Conservation (phyloP, 306 rosid genomes). For the Fragaria nilgerrensis region DNA sequence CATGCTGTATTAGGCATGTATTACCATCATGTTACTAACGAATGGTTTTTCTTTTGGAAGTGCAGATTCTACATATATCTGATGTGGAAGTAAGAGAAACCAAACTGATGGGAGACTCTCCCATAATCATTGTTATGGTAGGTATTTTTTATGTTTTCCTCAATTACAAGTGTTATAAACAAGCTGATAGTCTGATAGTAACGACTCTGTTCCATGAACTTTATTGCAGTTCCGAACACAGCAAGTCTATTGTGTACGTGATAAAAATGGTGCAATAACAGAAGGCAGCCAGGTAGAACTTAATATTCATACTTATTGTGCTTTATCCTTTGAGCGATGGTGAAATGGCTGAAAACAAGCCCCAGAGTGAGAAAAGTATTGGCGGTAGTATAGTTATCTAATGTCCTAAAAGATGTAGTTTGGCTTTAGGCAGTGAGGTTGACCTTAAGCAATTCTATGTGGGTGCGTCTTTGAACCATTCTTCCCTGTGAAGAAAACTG, state of each 20-base stretch:
- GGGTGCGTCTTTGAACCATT: not conserved
- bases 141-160: constrained; percentile 5
- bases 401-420: not conserved
- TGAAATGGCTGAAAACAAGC: not conserved
- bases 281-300: constrained; percentile 85
- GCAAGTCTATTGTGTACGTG: constrained; percentile 84
- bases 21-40: constrained; percentile 8
- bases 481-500: not conserved
- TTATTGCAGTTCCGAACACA: constrained; percentile 82
- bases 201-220: constrained; percentile 10
- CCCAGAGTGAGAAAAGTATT: not conserved
- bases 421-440: not conserved
- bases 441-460: not conserved
- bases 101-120: constrained; percentile 83
- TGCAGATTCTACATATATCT: constrained; percentile 82
- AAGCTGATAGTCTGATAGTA: constrained; percentile 15
- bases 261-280: constrained; percentile 60
- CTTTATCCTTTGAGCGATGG: not conserved
- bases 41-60: constrained; percentile 15
- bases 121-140: constrained; percentile 71
- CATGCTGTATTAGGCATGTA: not conserved
- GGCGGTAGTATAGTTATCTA: not conserved
- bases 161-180: constrained; percentile 12
- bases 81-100: constrained; percentile 75
- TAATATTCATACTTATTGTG: not conserved